Percentiles rank a stretch among this genome's conserved stretches.
phyloP scores from a whole-genome alignment of 2,329 filamentous ascomycete genomes.

The Colletotrichum trifolii region DNA sequence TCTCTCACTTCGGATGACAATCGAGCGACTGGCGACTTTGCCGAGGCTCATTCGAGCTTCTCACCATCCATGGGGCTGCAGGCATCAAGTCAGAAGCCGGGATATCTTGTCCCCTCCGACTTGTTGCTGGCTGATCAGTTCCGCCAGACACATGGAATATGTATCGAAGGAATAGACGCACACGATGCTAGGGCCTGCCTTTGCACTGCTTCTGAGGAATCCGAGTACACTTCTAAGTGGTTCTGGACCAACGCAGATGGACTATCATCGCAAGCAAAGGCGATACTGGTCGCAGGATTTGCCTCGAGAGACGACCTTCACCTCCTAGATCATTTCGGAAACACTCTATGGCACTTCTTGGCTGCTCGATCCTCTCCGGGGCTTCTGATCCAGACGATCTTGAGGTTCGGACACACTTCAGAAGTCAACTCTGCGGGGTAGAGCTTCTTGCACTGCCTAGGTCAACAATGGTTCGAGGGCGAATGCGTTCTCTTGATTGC shows the following conservation, averaged over 20 bases:
- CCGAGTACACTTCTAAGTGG: not conserved
- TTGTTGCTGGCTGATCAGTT: conserved; percentile 53
- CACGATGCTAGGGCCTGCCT: conserved; percentile 32
- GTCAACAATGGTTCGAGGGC: not conserved
- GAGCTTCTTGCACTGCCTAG: not conserved
- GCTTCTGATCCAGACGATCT: not conserved
- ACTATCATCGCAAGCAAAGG: not conserved
- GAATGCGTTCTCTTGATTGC: not conserved
- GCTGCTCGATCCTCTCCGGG: conserved; percentile 46
- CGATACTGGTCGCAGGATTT: not conserved
- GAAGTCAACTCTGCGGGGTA: not conserved
- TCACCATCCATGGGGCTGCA: not conserved
- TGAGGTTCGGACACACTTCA: not conserved
- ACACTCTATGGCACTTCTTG: conserved; percentile 59
- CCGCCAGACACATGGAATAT: conserved; percentile 30
- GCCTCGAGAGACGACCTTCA: conserved; percentile 9
- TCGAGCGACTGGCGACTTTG: not conserved
- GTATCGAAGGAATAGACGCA: conserved; percentile 36
- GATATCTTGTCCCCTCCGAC: conserved; percentile 43
- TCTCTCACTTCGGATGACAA: too few species aligned
- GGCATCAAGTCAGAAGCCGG: not conserved
- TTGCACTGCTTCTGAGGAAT: not conserved
- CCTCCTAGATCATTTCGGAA: conserved; percentile 54
- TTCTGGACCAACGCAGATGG: not conserved
- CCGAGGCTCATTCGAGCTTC: not conserved